Percentiles rank a stretch among this genome's conserved stretches.
phyloP scores from a whole-genome alignment of 2,329 filamentous ascomycete genomes.

The Chrysoporthe cubensis region DNA sequence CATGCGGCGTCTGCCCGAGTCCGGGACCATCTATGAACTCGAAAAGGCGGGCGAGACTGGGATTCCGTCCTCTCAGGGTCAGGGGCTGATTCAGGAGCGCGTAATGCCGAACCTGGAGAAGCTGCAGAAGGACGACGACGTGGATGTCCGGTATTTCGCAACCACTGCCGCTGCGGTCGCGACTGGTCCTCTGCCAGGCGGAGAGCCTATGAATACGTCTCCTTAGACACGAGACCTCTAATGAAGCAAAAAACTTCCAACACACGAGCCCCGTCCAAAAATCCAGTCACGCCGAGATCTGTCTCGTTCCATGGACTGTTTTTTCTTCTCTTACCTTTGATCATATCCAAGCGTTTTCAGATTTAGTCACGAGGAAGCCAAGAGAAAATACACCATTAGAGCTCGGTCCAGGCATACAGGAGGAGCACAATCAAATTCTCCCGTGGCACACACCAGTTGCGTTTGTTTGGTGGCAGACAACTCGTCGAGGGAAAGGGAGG shows the following conservation, averaged over 20 bases:
- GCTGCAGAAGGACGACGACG: conserved; percentile 95
- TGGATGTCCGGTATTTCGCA: conserved; percentile 97
- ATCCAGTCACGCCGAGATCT: background rate
- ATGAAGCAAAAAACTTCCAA: conserved; percentile 52
- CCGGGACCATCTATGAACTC: conserved; percentile 82
- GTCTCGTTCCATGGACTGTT: background rate
- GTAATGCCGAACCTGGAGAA: conserved; percentile 91
- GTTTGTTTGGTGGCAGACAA: conserved; percentile 19
- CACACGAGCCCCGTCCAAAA: background rate
- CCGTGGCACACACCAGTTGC: conserved; percentile 19
- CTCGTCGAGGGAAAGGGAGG: conserved; percentile 8
- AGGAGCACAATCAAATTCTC: conserved; percentile 18
- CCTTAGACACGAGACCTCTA: conserved; percentile 57
- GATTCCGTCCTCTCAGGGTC: conserved; percentile 70
- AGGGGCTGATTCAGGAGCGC: conserved; percentile 81
- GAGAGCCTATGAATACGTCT: conserved; percentile 68
- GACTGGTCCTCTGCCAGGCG: conserved; percentile 49
- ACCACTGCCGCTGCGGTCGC: conserved; percentile 77
- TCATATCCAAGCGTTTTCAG: conserved; percentile 25
- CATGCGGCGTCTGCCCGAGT: conserved; percentile 86
- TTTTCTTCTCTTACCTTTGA: conserved; percentile 19
- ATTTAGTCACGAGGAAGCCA: conserved; percentile 24
- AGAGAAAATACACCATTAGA: conserved; percentile 29
- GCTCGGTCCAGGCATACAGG: conserved; percentile 27
- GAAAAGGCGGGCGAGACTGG: conserved; percentile 74